Evolutionary conservation across 352 stramenopile genomes (phyloP).

Genomic region (Pythium phragmiticola): DNA sequence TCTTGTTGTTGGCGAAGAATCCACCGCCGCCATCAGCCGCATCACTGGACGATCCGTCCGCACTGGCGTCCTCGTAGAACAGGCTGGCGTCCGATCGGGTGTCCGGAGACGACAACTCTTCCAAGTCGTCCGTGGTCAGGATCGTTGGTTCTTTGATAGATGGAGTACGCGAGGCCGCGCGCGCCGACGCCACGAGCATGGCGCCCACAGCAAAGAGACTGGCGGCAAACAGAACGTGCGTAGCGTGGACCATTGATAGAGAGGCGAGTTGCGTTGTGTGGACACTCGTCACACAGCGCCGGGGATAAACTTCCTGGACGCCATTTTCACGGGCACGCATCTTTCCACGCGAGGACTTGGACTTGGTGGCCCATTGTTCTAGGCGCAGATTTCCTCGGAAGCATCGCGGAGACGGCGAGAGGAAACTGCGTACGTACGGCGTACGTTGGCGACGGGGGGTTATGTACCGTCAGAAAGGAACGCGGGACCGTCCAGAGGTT

Average conservation of each 20-base stretch:
- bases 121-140: conserved; percentile 1
- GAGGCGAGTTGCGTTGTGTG: not conserved
- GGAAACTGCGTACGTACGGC: too few species aligned
- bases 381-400: not conserved
- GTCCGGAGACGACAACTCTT: not conserved
- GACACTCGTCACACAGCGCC: not conserved
- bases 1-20: conserved; percentile 24
- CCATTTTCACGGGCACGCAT: not conserved
- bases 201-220: conserved; percentile 6
- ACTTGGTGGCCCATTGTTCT: not conserved
- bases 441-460: too few species aligned
- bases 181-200: conserved; percentile 7
- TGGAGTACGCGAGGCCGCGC: not conserved
- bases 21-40: conserved; percentile 2
- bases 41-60: not conserved
- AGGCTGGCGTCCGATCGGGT: not conserved
- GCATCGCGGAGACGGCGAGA: not conserved
- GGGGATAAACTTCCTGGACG: too few species aligned
- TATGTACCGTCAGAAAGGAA: too few species aligned
- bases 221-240: conserved; percentile 7
- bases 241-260: conserved; percentile 7
- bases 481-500: too few species aligned
- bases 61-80: not conserved
- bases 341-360: not conserved
- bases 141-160: not conserved